phyloP scores from a whole-genome alignment of 257 asterid genomes.

The Solanum dulcamara region DNA sequence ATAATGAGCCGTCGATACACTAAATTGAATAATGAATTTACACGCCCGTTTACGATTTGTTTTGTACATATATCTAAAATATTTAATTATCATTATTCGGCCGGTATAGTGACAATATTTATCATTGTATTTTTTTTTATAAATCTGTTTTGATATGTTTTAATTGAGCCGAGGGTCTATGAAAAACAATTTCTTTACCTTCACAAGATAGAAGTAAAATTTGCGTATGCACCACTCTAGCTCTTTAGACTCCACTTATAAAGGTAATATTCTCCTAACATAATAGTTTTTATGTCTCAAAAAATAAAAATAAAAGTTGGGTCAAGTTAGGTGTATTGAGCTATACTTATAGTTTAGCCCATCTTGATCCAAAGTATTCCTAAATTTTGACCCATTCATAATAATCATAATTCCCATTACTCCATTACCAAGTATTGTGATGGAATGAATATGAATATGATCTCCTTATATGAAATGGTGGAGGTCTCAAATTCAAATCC shows the following conservation, averaged over 20 bases:
- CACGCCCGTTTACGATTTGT: background rate
- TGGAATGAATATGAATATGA: background rate
- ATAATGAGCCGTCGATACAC: background rate
- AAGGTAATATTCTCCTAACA: no score
- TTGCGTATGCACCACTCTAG: background rate
- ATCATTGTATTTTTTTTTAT: background rate
- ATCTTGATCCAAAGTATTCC: no score
- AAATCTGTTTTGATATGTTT: background rate
- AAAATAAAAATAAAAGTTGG: no score
- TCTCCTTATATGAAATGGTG: no score
- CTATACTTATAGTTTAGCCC: no score
- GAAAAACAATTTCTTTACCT: background rate
- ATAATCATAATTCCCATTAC: no score
- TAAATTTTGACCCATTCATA: background rate
- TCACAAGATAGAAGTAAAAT: background rate
- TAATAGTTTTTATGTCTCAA: no score
- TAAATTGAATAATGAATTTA: no score
- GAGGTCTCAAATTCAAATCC: background rate
- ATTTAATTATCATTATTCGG: background rate
- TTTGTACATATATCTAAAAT: background rate
- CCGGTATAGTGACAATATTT: background rate
- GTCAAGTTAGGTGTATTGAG: no score
- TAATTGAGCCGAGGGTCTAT: background rate
- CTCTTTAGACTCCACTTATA: background rate
- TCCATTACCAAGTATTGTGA: no score